These are phyloP conservation scores for Elsinoe perseae DNA, from an alignment of 2,329 filamentous ascomycete genomes.

Conservation along the genomic window DNA sequence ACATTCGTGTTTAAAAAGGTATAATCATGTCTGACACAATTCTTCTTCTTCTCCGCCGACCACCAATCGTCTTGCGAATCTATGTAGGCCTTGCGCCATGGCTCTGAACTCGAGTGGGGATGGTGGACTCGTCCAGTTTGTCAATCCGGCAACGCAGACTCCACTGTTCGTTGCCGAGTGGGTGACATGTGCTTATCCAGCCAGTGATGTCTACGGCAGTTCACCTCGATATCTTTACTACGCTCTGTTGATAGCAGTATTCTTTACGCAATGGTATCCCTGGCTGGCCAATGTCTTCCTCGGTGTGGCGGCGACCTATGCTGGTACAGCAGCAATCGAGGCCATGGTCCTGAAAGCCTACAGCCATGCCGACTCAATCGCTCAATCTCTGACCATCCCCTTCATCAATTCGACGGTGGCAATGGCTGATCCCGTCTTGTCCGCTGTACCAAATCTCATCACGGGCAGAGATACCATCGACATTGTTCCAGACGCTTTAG, in stretches of 20 bases:
- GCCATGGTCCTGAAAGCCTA: slow-evolving; percentile 5
- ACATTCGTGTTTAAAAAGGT: neutral
- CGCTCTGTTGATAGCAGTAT: neutral
- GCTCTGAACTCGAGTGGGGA: neutral
- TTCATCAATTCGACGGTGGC: slow-evolving; percentile 6
- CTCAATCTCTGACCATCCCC: neutral
- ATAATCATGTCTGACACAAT: neutral
- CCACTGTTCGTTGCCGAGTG: slow-evolving; percentile 3
- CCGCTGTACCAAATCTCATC: neutral
- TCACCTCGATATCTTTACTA: slow-evolving; percentile 1
- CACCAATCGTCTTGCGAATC: neutral
- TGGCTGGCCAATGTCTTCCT: slow-evolving; percentile 9
- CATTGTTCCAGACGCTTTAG: neutral
- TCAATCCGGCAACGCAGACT: slow-evolving; percentile 8
- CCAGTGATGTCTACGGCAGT: slow-evolving; percentile 3
- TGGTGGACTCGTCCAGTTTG: neutral
- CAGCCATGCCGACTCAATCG: neutral
- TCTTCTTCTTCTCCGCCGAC: neutral
- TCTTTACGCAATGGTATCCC: slow-evolving; percentile 10
- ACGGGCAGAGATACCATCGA: neutral
- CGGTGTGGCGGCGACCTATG: slow-evolving; percentile 8
- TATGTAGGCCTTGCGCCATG: neutral
- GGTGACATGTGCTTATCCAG: slow-evolving; percentile 2
- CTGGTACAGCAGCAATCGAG: slow-evolving; percentile 4
- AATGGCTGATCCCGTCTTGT: neutral